Evolutionary conservation across 495 filamentous ascomycete genomes (phyloP).

Genomic region (Talaromyces ruber): DNA sequence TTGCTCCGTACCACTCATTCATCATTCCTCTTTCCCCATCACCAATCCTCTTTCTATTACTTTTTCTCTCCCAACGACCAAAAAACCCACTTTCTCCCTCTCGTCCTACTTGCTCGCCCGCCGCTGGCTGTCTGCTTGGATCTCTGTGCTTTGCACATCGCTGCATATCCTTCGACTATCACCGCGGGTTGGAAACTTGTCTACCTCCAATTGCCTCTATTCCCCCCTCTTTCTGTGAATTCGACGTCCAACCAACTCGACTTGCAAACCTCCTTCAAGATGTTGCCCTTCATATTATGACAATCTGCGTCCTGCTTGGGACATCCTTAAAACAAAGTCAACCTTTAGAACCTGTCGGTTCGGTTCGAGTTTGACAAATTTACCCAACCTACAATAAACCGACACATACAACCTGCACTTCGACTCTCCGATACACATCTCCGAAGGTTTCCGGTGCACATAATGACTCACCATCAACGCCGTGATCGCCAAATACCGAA

Average conservation of each 20-base stretch:
- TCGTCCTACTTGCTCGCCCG: slow-evolving; percentile 11
- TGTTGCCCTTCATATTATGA: slow-evolving; percentile 39
- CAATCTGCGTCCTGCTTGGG: slow-evolving; percentile 29
- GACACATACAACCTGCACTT: not conserved
- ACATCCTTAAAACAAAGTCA: slow-evolving; percentile 9
- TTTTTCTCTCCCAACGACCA: slow-evolving; percentile 14
- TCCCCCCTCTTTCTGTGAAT: slow-evolving; percentile 10
- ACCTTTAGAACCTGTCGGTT: not conserved
- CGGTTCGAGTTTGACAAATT: not conserved
- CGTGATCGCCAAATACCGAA: slow-evolving; percentile 29
- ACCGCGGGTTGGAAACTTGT: slow-evolving; percentile 4
- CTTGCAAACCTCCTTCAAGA: slow-evolving; percentile 8
- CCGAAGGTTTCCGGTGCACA: not conserved
- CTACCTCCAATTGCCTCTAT: slow-evolving; percentile 9
- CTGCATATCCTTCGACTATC: slow-evolving; percentile 7
- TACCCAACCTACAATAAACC: not conserved
- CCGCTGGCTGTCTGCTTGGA: slow-evolving; percentile 11
- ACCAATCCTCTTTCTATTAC: not conserved
- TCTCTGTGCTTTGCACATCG: slow-evolving; percentile 22
- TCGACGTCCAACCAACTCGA: slow-evolving; percentile 11
- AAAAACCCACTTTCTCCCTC: slow-evolving; percentile 9
- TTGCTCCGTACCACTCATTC: slow-evolving; percentile 1
- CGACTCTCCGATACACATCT: not conserved
- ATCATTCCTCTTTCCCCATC: slow-evolving; percentile 2
- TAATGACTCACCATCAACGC: slow-evolving; percentile 29